These are phyloP conservation scores for Podosphaera aphanis DNA, from an alignment of 2,329 filamentous ascomycete genomes.

Conservation along the genomic window DNA sequence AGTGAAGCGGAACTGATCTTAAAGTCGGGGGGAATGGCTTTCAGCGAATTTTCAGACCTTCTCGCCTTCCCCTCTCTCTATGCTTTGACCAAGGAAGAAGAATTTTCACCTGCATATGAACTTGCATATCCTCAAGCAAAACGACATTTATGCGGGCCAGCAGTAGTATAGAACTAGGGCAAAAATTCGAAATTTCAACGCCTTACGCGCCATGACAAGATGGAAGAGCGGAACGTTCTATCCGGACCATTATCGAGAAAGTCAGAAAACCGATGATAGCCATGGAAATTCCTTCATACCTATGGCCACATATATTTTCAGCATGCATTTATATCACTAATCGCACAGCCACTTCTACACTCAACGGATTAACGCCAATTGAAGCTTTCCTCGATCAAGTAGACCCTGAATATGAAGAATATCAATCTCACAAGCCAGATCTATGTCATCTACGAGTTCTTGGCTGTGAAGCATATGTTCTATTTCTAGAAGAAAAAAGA, in stretches of 20 bases:
- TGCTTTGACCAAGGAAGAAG: too few species aligned
- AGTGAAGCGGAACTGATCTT: too few species aligned
- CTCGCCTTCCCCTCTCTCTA: too few species aligned
- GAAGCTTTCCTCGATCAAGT: neutral
- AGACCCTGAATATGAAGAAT: neutral
- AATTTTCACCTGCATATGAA: too few species aligned
- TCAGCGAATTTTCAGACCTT: too few species aligned
- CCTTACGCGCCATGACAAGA: neutral
- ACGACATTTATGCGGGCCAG: too few species aligned
- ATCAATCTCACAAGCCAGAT: neutral
- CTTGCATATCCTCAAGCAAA: too few species aligned
- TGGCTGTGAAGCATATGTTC: neutral
- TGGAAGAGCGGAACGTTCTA: slow-evolving; percentile 1
- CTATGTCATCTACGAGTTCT: neutral
- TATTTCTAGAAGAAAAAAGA: slow-evolving; percentile 1
- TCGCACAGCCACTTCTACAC: neutral
- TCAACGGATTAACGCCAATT: neutral
- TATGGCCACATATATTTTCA: neutral
- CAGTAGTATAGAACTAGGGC: neutral
- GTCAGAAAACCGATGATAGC: neutral
- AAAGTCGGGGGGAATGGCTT: too few species aligned
- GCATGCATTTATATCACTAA: neutral
- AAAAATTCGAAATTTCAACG: neutral
- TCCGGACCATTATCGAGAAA: neutral
- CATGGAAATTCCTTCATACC: neutral